Evolutionary conservation across 2,329 filamentous ascomycete genomes (phyloP), one percentile per base, ranked within the genome.

Genomic region (Madurella fahalii): DNA sequence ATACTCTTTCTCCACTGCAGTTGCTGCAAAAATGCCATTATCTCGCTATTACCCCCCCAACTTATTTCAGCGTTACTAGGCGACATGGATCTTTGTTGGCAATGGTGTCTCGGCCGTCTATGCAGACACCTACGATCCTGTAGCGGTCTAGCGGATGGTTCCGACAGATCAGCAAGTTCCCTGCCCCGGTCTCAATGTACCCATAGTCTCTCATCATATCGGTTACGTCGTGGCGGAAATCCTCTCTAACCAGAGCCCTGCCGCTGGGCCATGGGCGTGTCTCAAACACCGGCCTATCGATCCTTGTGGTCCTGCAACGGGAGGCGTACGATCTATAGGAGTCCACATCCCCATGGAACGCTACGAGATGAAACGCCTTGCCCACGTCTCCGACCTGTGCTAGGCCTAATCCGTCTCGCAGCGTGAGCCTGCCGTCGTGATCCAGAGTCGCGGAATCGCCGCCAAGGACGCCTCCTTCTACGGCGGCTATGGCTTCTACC

Each of bases 341-440:
- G 9, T 58, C 39, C 25, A 54, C 40, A 18, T 64, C 53, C 11
- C 63, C 64, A 1, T 54, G 58, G 40, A 66, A 66, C 0, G 63
- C 59, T 11, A 66, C 55, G 4, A 66, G 32, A 25, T 63, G 51
- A 52, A 63, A 66, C 2, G 56, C 58, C 58, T 56, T 61, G 42
- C 56, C 61, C 16, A 63, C 54, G 31, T 65, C 64, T 11, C 64
- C 63, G n/a, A 62, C 60, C 50, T 66, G 64, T 12, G 64, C 58
- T 11, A 66, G 46, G 2, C 64, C 64, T 1, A 66, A 42, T 4
- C 64, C 64, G 37, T 66, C 64, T 13, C 55, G 56, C 30, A 65
- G 47, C 2, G 44, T 45, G 32, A 66, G 64, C 4, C 64, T 41
- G 40, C 52, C 54, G 37, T 64, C 59, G 2, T 32, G 9, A 45